Conservation (phyloP, 1,284 basidiomycete species). For the Farysia itapuensis region DNA sequence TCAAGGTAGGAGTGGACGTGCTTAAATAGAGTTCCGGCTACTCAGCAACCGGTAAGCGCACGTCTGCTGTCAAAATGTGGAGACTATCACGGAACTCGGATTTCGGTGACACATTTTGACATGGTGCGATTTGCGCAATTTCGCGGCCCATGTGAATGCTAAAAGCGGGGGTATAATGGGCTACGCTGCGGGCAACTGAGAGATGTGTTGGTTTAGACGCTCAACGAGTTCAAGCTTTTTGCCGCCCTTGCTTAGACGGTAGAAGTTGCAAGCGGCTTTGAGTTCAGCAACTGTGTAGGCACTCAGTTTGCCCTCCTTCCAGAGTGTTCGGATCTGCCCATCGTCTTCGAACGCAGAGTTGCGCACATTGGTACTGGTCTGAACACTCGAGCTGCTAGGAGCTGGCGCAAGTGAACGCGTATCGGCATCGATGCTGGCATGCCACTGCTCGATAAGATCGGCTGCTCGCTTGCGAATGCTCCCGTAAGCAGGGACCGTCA, state of each 20-base stretch:
- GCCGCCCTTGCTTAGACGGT: constrained; percentile 42
- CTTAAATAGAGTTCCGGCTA: too few species aligned
- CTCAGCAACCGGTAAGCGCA: too few species aligned
- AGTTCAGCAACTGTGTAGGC: constrained; percentile 44
- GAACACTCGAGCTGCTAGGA: constrained; percentile 3
- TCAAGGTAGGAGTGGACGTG: too few species aligned
- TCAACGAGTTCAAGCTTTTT: constrained; percentile 51
- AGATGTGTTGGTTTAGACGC: too few species aligned
- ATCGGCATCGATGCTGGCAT: constrained; percentile 70
- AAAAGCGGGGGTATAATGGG: too few species aligned
- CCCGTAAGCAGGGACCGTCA: constrained; percentile 75
- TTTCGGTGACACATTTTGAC: too few species aligned
- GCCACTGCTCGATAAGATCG: constrained; percentile 74
- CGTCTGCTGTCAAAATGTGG: too few species aligned
- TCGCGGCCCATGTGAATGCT: too few species aligned
- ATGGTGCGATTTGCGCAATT: too few species aligned
- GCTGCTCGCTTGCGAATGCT: constrained; percentile 81
- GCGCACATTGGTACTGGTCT: constrained; percentile 22
- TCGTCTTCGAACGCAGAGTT: constrained; percentile 32
- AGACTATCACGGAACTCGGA: too few species aligned
- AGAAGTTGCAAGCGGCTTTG: constrained; percentile 40
- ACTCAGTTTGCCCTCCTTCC: constrained; percentile 30
- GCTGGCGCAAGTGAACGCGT: constrained; percentile 11
- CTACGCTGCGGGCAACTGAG: too few species aligned
- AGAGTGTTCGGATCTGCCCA: constrained; percentile 23